Evolutionary conservation across 176 grass and related monocot genomes (phyloP), one percentile per base, ranked within the genome.

Genomic region (Lolium rigidum): DNA sequence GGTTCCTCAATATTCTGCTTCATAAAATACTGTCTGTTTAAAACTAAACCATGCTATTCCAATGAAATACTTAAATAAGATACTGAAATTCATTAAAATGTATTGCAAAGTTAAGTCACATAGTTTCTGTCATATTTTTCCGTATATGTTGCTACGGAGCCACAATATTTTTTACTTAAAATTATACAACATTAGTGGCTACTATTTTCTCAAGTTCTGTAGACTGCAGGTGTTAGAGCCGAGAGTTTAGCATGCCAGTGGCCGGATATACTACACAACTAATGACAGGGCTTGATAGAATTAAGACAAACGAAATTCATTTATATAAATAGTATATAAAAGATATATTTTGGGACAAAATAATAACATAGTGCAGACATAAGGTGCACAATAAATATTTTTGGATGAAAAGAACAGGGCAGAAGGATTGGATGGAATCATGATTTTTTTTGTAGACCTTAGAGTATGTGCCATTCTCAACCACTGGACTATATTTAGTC

Each of bases 61-160:
- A 31, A n/a, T 79, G 38, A 22, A 73, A 75, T 75, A 65, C 80
- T 65, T 64, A n/a, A 80, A 71, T 61, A 61, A n/a, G 48, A 74
- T 35, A 20, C 24, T 25, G 7, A 9, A 52, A 22, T 51, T 51
- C 15, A 31, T 79, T 79, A 10, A 74, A 81, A 10, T 75, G 50
- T 43, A 66, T 28, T 2, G 3, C 35, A 25, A 24, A 74, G 31
- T 74, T 14, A 50, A 74, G 31, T 65, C 5, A 13, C 52, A 52
- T 73, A 39, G 41, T 72, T 71, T 25, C 43, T 49, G 70, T 7
- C 1, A 15, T 73, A 25, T 21, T 15, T 49, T 8, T 55, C 57
- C 3, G 14, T 64, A 11, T 39, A 26, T 35, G n/a, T 25, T 84
- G 8, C 7, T 7, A 86, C 7, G 16, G 3, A 13, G 6, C 76